Percentiles rank a stretch among this genome's conserved stretches.
These are phyloP conservation scores for Lentinula novae-zelandiae DNA, from an alignment of 1,284 basidiomycete genomes.

Conservation along the genomic window DNA sequence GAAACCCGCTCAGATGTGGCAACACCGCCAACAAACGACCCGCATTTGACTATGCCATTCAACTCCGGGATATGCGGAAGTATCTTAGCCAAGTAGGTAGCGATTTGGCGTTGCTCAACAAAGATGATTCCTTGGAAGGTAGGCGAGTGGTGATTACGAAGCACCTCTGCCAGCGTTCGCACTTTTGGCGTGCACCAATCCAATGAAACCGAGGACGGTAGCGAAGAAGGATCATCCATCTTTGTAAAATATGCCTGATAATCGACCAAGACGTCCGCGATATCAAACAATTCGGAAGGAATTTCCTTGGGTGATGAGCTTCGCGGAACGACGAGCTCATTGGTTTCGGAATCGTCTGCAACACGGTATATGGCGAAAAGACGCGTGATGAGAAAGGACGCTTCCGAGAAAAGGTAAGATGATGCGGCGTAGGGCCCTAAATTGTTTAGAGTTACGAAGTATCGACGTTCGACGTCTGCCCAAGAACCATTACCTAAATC, in stretches of 20 bases:
- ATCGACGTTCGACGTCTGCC: conserved; percentile 54
- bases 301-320: conserved; percentile 3
- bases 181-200: conserved; percentile 75
- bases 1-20: conserved; percentile 24
- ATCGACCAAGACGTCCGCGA: conserved; percentile 47
- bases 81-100: conserved; percentile 62
- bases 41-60: conserved; percentile 53
- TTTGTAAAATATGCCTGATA: conserved; percentile 45
- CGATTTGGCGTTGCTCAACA: conserved; percentile 78
- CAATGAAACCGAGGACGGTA: conserved; percentile 40
- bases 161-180: conserved; percentile 51
- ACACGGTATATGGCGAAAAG: conserved; percentile 15
- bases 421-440: conserved; percentile 44
- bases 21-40: conserved; percentile 70
- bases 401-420: conserved; percentile 57
- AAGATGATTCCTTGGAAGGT: conserved; percentile 81
- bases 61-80: conserved; percentile 57
- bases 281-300: conserved; percentile 24
- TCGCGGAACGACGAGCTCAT: neutral
- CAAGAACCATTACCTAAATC: conserved; percentile 45
- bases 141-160: conserved; percentile 49
- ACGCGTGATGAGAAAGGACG: conserved; percentile 44
- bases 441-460: conserved; percentile 48
- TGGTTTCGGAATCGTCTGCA: neutral
- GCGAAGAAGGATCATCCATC: conserved; percentile 20